Percentiles rank a stretch among this genome's conserved stretches.
These are phyloP conservation scores for Curvularia hawaiiensis DNA, from an alignment of 2,329 filamentous ascomycete species.

Conservation along the genomic window DNA sequence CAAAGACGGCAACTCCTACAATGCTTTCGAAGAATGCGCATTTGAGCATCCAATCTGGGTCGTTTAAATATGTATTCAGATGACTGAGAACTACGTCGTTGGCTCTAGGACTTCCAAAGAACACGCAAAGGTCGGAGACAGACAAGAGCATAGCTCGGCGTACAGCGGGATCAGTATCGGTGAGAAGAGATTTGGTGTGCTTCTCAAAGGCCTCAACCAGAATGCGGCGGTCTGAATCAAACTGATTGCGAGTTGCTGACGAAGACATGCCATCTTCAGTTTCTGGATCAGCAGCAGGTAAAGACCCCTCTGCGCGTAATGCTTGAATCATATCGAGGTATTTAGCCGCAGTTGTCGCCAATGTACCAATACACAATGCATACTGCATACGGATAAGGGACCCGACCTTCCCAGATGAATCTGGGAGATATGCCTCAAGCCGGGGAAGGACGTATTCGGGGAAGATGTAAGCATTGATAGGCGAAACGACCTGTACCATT, in stretches of 20 bases:
- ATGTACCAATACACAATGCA: conserved; percentile 85
- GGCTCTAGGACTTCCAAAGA: conserved; percentile 88
- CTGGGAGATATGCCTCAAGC: conserved; percentile 62
- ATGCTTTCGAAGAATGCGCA: conserved; percentile 97
- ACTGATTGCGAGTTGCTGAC: conserved; percentile 77
- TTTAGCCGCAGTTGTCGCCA: conserved; percentile 81
- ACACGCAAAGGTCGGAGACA: conserved; percentile 89
- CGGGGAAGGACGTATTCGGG: conserved; percentile 68
- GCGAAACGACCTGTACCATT: conserved; percentile 85
- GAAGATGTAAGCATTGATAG: conserved; percentile 70
- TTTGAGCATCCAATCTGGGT: conserved; percentile 94
- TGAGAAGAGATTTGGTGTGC: conserved; percentile 88
- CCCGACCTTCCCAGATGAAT: conserved; percentile 54
- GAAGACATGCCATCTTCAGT: conserved; percentile 75
- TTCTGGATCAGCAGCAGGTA: conserved; percentile 78
- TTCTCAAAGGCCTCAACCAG: conserved; percentile 82
- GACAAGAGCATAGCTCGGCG: conserved; percentile 90
- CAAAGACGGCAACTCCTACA: conserved; percentile 87
- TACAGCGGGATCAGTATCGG: conserved; percentile 83
- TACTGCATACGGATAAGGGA: conserved; percentile 86
- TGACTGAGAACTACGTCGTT: conserved; percentile 97
- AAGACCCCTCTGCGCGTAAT: conserved; percentile 79
- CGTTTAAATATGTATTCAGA: conserved; percentile 95
- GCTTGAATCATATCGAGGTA: conserved; percentile 93
- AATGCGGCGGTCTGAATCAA: conserved; percentile 84